These are phyloP conservation scores for Neurospora sp. DNA, from an alignment of 495 filamentous ascomycete species.

Conservation along the genomic window DNA sequence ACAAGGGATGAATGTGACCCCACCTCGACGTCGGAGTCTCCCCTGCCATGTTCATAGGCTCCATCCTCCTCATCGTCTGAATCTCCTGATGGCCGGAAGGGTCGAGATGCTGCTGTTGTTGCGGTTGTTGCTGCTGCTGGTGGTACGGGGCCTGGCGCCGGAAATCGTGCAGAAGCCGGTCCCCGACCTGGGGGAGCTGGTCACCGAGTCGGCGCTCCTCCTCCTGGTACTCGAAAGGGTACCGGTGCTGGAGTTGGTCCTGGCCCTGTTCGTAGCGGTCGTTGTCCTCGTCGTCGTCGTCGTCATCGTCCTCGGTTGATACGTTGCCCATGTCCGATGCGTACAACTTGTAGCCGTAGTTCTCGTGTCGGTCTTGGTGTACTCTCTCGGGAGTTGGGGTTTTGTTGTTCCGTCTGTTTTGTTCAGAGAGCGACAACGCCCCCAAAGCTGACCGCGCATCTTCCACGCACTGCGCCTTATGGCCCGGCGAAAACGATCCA, in stretches of 20 bases:
- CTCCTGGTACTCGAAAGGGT: background rate
- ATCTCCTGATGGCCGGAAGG: background rate
- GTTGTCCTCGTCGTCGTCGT: background rate
- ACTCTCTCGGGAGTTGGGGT: background rate
- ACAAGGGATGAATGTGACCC: background rate
- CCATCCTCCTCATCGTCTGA: background rate
- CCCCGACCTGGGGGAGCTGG: background rate
- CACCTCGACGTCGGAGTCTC: background rate
- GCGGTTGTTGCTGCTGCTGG: background rate
- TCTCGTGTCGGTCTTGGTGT: background rate
- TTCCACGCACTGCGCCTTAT: background rate
- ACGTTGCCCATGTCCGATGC: background rate
- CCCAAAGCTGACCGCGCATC: background rate
- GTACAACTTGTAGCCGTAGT: background rate
- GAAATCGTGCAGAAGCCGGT: background rate
- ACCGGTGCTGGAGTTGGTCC: background rate
- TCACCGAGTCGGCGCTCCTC: background rate
- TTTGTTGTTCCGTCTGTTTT: background rate
- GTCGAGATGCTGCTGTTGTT: background rate
- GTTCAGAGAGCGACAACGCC: background rate
- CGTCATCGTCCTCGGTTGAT: background rate
- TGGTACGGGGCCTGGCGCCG: background rate
- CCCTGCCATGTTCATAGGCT: too few relatives aligned
- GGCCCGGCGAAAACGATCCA: background rate
- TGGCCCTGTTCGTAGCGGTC: background rate